Base-by-base conservation (phyloP, 345 rosid genomes). In the Eucalyptus decipiens region DNA sequence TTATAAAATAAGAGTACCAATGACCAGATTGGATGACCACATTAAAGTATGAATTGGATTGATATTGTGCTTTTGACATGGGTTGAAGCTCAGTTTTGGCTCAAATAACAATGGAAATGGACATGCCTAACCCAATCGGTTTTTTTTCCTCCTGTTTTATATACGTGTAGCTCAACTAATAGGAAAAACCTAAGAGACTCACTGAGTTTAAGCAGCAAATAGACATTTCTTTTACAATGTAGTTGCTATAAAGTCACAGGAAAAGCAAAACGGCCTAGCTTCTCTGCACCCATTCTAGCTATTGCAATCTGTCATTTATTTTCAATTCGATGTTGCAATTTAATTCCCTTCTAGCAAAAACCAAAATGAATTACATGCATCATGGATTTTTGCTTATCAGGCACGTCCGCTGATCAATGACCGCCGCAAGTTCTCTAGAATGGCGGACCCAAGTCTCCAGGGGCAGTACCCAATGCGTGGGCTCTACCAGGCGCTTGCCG, bases 401-500 rank as follows among this genome's bases (percentile, higher is more conserved):
- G 97, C 96, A 60, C 96, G 98, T 4, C 98, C 99, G 30, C 89
- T 96, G 91, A 96, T 97, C 94, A 97, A 95, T 88, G 98, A 98
- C 45, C 95, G 96, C 16, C 94, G 98, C 91, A 97, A 95, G 92
- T 94, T 96, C 80, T 89, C 95, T 81, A 97, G 93, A 90, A 89
- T 98, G 91, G 98, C 96, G 6, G 99, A 98, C 92, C 99, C 98
- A 13, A 92, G 40, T 62, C 93, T 98, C 49, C 96, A 94, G 89
- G 98, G 98, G 30, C 95, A 95, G 58, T 98, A 92, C 92, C 99
- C 99, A 4, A 95, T 94, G 88, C 96, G 98, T 11, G 98, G 98
- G 65, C 95, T 97, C 42, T 97, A 96, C 92, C 99, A 97, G 93
- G 99, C 99, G 30, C 94, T 97, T 89, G 99, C 99, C 1, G 98